Percentiles rank a stretch among this genome's conserved stretches.
phyloP scores from a whole-genome alignment of 345 rosid genomes.

The Excoecaria agallocha region DNA sequence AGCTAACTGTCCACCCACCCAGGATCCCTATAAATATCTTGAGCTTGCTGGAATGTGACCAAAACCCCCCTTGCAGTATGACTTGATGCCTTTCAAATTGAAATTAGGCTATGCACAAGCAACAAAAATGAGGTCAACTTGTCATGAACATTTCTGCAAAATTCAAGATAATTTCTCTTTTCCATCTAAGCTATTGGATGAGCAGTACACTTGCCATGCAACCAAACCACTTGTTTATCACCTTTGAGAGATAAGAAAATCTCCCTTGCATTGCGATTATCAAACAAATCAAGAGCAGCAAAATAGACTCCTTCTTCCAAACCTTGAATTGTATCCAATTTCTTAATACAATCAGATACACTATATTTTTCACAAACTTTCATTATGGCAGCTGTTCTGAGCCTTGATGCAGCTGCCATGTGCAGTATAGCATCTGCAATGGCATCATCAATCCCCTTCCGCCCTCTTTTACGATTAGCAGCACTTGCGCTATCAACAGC shows the following conservation, averaged over 20 bases:
- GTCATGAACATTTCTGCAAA: not conserved
- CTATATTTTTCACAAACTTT: slow-evolving; percentile 33
- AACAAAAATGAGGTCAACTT: not conserved
- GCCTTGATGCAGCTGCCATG: slow-evolving; percentile 60
- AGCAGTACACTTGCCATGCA: slow-evolving; percentile 38
- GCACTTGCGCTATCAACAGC: slow-evolving; percentile 4
- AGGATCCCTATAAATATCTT: not conserved
- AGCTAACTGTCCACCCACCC: not conserved
- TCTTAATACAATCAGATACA: slow-evolving; percentile 50
- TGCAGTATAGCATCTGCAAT: slow-evolving; percentile 53
- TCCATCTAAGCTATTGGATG: slow-evolving; percentile 2
- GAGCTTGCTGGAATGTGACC: not conserved
- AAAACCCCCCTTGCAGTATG: not conserved
- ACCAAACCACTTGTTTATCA: slow-evolving; percentile 46
- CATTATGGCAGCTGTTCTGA: slow-evolving; percentile 36
- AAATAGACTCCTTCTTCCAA: slow-evolving; percentile 43
- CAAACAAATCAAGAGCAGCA: slow-evolving; percentile 51
- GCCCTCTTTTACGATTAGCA: slow-evolving; percentile 42
- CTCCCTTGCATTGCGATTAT: slow-evolving; percentile 48
- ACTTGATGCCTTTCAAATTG: not conserved
- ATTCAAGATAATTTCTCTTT: slow-evolving; percentile 4
- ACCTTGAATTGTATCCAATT: slow-evolving; percentile 36
- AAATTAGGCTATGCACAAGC: not conserved
- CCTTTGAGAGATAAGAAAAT: slow-evolving; percentile 48
- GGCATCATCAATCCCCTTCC: slow-evolving; percentile 50